Evolutionary conservation across 352 stramenopile genomes (phyloP).

Genomic region (Paralagenidium karlingii): DNA sequence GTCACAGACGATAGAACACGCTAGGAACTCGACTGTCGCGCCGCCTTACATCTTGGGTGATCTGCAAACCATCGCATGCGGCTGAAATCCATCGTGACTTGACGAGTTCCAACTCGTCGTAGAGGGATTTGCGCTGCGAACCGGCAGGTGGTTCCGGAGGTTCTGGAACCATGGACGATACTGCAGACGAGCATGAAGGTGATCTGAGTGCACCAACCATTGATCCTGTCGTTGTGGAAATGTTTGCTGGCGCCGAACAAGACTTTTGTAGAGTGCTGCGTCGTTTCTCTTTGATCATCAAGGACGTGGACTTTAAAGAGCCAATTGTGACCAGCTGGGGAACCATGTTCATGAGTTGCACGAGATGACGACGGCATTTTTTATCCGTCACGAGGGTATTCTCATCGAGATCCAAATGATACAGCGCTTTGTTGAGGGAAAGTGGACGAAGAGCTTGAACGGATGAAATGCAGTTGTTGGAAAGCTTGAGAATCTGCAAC

Average conservation of each 20-base stretch:
- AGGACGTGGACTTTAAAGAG: conserved; percentile 25
- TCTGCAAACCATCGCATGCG: conserved; percentile 38
- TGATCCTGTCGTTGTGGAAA: no score
- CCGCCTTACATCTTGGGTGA: conserved; percentile 21
- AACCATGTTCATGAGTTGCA: conserved; percentile 70
- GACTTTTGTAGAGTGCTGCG: conserved; percentile 9
- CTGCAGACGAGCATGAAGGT: no score
- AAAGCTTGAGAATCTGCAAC: conserved; percentile 44
- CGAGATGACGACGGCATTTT: conserved; percentile 44
- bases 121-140: conserved; percentile 17
- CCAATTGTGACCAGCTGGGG: conserved; percentile 45
- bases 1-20: no score
- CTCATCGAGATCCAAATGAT: conserved; percentile 55
- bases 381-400: conserved; percentile 64
- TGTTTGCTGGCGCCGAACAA: no score
- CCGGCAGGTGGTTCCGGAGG: background rate
- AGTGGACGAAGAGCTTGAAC: conserved; percentile 42
- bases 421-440: conserved; percentile 60
- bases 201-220: no score
- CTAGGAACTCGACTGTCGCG: conserved; percentile 4
- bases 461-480: conserved; percentile 29
- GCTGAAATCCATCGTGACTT: conserved; percentile 31
- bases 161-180: no score
- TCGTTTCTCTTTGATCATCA: conserved; percentile 42
- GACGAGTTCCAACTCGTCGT: conserved; percentile 28